Percentiles rank a stretch among this genome's conserved stretches.
Conservation (phyloP, 192 early-diverging fungal genomes). For the Geranomyces variabilis region DNA sequence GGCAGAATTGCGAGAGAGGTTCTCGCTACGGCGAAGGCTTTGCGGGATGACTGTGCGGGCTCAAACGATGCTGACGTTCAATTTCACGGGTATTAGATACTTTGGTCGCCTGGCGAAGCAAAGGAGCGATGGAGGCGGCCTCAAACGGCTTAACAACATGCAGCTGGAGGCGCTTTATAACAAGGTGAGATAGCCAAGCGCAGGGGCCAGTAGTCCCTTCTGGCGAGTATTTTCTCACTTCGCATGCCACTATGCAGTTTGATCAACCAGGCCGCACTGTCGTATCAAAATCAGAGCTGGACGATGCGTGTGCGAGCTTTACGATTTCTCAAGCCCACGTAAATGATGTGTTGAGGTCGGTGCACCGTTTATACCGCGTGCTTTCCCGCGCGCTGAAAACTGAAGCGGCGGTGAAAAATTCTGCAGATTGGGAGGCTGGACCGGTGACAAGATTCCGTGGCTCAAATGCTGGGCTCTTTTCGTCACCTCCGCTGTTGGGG, state of each 20-base stretch:
- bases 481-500: slow-evolving; percentile 44
- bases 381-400: no score
- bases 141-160: slow-evolving; percentile 38
- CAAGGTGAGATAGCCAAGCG: slow-evolving; percentile 29
- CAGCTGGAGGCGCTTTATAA: slow-evolving; percentile 51
- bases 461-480: slow-evolving; percentile 52
- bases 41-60: neutral
- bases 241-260: slow-evolving; percentile 15
- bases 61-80: neutral
- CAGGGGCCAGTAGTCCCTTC: neutral
- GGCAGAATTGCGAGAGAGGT: no score
- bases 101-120: slow-evolving; percentile 48
- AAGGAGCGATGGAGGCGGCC: slow-evolving; percentile 20
- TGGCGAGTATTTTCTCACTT: neutral
- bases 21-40: no score
- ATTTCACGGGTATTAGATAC: slow-evolving; percentile 33
- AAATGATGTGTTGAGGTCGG: slow-evolving; percentile 38
- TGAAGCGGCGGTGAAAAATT: no score
- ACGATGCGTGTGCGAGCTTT: slow-evolving; percentile 39
- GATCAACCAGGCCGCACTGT: slow-evolving; percentile 8
- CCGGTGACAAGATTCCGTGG: slow-evolving; percentile 46
- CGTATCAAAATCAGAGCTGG: slow-evolving; percentile 30
- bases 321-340: slow-evolving; percentile 28
- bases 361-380: no score
- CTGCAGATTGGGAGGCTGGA: slow-evolving; percentile 52